A percentile compares a stretch with the other conserved stretches of the same genome.
Evolutionary conservation across 306 rosid species (phyloP).

Genomic region (Inga laurina): DNA sequence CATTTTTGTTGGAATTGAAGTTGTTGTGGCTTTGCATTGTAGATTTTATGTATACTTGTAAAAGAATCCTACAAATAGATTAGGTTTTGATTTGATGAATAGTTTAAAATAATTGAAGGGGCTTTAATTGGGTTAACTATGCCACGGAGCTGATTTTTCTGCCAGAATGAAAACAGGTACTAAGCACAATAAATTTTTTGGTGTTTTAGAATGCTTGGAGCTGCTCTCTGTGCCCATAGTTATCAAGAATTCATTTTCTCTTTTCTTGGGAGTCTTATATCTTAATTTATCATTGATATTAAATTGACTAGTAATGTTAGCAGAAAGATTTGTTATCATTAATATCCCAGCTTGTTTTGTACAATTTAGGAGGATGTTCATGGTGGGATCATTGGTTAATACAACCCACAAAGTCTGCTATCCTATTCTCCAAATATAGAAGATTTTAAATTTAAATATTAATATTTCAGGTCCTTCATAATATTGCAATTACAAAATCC

Average conservation of each 20-base stretch:
- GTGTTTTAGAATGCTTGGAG: slow-evolving; percentile 10
- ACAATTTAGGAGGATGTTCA: not conserved
- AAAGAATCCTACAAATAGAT: not conserved
- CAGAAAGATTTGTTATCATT: not conserved
- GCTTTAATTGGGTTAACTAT: slow-evolving; percentile 1
- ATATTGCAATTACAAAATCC: slow-evolving; percentile 81
- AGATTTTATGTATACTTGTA: not conserved
- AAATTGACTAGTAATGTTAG: slow-evolving; percentile 5
- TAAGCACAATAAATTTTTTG: not conserved
- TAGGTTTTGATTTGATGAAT: not conserved
- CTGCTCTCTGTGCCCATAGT: not conserved
- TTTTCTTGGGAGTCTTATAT: not conserved
- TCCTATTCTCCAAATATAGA: not conserved
- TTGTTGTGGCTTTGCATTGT: not conserved
- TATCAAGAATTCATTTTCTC: slow-evolving; percentile 5
- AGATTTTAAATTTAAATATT: slow-evolving; percentile 27
- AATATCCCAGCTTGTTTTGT: slow-evolving; percentile 7
- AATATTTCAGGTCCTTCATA: slow-evolving; percentile 78
- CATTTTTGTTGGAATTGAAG: too few species aligned
- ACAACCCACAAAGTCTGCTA: not conserved
- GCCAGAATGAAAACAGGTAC: slow-evolving; percentile 7
- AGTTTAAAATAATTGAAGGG: slow-evolving; percentile 15
- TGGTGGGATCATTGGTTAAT: slow-evolving; percentile 9
- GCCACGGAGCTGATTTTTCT: not conserved
- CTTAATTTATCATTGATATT: not conserved